A percentile compares a stretch with the other conserved stretches of the same genome.
These are phyloP conservation scores for Stylonectria norvegica DNA, from an alignment of 2,329 filamentous ascomycete species.

Conservation along the genomic window DNA sequence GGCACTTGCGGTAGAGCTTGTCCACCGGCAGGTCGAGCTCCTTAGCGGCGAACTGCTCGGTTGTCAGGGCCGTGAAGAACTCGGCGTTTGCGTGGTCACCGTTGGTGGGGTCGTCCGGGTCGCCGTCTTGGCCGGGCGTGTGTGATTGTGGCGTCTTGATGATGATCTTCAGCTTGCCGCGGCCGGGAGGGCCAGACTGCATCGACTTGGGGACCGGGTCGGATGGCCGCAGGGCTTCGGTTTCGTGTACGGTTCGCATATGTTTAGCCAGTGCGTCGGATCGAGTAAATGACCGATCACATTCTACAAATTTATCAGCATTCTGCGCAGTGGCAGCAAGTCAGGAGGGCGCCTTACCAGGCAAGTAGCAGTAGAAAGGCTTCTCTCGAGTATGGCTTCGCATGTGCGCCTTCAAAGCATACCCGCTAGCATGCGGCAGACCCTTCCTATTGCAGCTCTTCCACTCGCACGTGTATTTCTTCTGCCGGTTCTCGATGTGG, in stretches of 20 bases:
- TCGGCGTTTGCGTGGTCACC: constrained; percentile 57
- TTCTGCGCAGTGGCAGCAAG: neutral
- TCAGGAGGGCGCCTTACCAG: constrained; percentile 56
- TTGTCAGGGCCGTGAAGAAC: constrained; percentile 52
- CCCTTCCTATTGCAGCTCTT: constrained; percentile 83
- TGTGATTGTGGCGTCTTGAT: constrained; percentile 60
- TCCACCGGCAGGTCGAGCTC: constrained; percentile 60
- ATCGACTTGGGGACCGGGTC: constrained; percentile 71
- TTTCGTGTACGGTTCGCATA: constrained; percentile 98
- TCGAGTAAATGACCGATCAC: constrained; percentile 91
- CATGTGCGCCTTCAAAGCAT: constrained; percentile 96
- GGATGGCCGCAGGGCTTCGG: constrained; percentile 80
- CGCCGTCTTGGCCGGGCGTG: constrained; percentile 53
- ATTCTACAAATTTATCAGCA: constrained; percentile 59
- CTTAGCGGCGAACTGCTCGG: constrained; percentile 60
- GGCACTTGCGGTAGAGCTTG: constrained; percentile 65
- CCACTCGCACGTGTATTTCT: constrained; percentile 99
- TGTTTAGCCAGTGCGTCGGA: constrained; percentile 96
- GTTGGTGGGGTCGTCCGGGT: constrained; percentile 50
- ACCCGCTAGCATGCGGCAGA: constrained; percentile 88
- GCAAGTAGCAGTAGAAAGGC: constrained; percentile 93
- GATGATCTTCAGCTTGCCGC: constrained; percentile 59
- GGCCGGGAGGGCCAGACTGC: constrained; percentile 46
- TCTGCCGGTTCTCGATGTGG: constrained; percentile 89
- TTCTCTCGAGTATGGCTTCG: constrained; percentile 97